Evolutionary conservation across 164 flowering plant species (phyloP), one percentile per base, ranked within the genome.

Genomic region (Liriodendron chinense): DNA sequence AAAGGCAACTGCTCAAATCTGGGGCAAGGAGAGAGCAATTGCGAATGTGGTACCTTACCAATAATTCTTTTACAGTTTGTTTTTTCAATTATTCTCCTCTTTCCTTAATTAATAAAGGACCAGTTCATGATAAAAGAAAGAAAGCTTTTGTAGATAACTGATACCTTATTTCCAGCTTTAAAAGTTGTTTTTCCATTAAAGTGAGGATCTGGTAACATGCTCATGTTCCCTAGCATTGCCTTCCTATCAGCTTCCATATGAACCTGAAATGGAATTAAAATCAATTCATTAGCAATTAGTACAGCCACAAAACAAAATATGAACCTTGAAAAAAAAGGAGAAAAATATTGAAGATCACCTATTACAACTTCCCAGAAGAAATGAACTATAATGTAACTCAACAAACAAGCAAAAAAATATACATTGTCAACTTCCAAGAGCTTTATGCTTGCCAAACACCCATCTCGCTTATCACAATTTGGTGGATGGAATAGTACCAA

Each of bases 171-270:
- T 77, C 98, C 99, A 83, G 86, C 93, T 87, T 78, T 93, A 71
- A 94, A 96, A 23, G 96, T 91, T 49, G 84, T 84, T 79, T 87
- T 94, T 63, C 84, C 96, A 72, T 78, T 84, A 24, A 83, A 78
- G 72, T 85, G 88, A 76, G 84, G 78, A 72, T 77, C 84, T 18
- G 83, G 75, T 49, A 75, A 24, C 74, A 77, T 75, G 75, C 78
- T 83, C 47, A 84, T 70, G 10, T 96, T 91, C 47, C 84, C 94
- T 7, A 83, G 74, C 87, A 84, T 80, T 70, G 94, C 89, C 84
- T 89, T 94, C 78, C 92, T 86, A 73, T 93, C 99, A 73, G 86
- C 92, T 85, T 94, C 99, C 92, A 96, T 91, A 77, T 96, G 98
- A 75, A 94, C 98, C 99, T 96, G 78, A 64, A 48, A 77, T 68